Conservation (phyloP, 306 rosid genomes). For the Cyclanthera cordifolia region DNA sequence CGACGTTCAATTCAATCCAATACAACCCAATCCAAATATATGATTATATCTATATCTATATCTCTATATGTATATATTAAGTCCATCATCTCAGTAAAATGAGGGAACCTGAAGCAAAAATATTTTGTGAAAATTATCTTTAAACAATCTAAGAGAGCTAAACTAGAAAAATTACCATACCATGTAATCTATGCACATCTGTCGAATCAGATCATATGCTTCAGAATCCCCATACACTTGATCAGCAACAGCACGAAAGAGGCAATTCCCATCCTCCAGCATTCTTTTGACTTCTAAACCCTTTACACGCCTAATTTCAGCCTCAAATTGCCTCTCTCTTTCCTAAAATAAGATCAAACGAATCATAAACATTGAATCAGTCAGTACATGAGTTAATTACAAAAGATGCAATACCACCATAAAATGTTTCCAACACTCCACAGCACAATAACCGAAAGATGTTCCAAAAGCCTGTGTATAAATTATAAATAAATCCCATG, state of each 20-base stretch:
- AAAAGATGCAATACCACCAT: background rate
- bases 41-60: too few relatives aligned
- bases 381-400: background rate
- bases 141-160: background rate
- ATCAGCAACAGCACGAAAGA: constrained; percentile 91
- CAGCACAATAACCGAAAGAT: background rate
- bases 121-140: background rate
- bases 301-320: constrained; percentile 65
- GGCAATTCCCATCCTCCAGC: constrained; percentile 95
- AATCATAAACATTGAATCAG: background rate
- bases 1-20: background rate
- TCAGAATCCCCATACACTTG: constrained; percentile 96
- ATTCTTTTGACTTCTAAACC: constrained; percentile 83
- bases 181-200: constrained; percentile 90
- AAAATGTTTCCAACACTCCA: background rate
- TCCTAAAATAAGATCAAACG: constrained; percentile 35
- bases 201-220: constrained; percentile 57
- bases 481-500: background rate
- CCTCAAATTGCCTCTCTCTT: constrained; percentile 81
- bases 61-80: background rate
- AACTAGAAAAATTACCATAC: constrained; percentile 25
- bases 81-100: background rate
- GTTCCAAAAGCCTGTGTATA: background rate
- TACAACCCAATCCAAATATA: too few relatives aligned
- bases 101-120: background rate